Evolutionary conservation across 768 basidiomycete species (phyloP).

Genomic region (Chalciporus sphaerocephalus): DNA sequence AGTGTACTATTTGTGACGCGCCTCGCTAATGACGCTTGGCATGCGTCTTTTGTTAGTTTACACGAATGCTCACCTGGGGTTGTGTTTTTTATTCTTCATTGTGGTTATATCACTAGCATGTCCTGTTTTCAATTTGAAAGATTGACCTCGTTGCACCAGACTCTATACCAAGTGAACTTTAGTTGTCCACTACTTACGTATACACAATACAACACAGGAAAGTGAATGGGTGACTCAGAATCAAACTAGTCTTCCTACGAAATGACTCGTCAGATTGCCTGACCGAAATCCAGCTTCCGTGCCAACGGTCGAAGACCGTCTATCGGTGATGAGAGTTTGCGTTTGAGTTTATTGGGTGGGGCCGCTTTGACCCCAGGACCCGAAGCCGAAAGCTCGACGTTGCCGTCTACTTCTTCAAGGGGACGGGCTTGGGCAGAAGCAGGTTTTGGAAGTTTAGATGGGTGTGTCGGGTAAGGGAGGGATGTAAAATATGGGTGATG

Average conservation of each 20-base stretch:
- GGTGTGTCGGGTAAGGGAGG: conserved; percentile 82
- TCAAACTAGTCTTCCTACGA: background rate
- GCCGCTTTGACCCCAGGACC: conserved; percentile 51
- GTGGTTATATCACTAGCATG: conserved; percentile 1
- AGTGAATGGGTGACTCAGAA: background rate
- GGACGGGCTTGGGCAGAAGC: conserved; percentile 46
- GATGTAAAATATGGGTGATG: conserved; percentile 84
- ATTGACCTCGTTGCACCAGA: background rate
- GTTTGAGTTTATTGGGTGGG: conserved; percentile 57
- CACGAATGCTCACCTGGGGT: background rate
- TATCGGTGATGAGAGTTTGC: conserved; percentile 58
- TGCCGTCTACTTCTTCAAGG: conserved; percentile 75
- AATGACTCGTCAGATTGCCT: conserved; percentile 22
- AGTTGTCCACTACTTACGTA: conserved; percentile 7
- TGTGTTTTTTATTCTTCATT: conserved; percentile 15
- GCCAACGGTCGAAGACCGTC: conserved; percentile 59
- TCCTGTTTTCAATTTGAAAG: conserved; percentile 3
- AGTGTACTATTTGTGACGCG: conserved; percentile 51
- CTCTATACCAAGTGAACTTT: conserved; percentile 3
- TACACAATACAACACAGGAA: conserved; percentile 1
- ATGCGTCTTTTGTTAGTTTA: background rate
- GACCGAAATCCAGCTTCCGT: conserved; percentile 68
- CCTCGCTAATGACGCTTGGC: conserved; percentile 29
- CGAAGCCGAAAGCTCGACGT: conserved; percentile 49
- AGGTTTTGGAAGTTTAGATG: conserved; percentile 83